Base-by-base conservation (phyloP, 306 rosid species). In the Ceratonia siliqua region DNA sequence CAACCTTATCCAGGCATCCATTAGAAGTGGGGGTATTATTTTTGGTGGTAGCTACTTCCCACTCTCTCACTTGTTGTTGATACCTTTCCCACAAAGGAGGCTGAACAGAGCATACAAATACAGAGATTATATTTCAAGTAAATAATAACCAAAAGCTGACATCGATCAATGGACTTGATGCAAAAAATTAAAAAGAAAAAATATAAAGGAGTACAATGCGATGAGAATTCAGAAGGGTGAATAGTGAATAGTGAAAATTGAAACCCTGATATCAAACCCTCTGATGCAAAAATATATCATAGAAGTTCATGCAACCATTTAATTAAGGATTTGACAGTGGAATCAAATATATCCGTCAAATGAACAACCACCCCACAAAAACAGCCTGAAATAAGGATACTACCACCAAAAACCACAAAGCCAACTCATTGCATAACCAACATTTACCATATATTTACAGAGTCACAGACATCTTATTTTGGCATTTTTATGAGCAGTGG, bases 81-180 rank as follows among this genome's bases (percentile, higher is more conserved):
- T 87, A 91, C 68, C 59, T 82, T 79, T 89, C 88, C 94, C 97
- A 89, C 9, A 77, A 57, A 0, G 97, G 91, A 15, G 91, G 88
- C 97, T 91, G 89, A 62, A 82, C 17, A 56, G 39, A 74, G 20
- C 28, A 54, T 30, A 70, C 55, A 70, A 62, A 17, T 4, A 25
- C 27, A 28, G 53, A 41, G 13, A 15, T 54, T 13, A n/a, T 14
- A 53, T 53, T 36, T 5, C 79, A 42, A 42, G 17, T n/a, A 46
- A 48, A 17, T 12, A 56, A 54, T 25, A 20, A 42, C 54, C 12
- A n/a, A 30, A 18, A 21, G n/a, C n/a, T n/a, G n/a, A n/a, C n/a
- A n/a, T n/a, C n/a, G n/a, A n/a, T n/a, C n/a, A n/a, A n/a, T n/a
- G n/a, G n/a, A n/a, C n/a, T n/a, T n/a, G n/a, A 38, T 6, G 41